phyloP scores from a whole-genome alignment of 192 early-diverging fungal genomes.

The Borealophlyctis nickersoniae region DNA sequence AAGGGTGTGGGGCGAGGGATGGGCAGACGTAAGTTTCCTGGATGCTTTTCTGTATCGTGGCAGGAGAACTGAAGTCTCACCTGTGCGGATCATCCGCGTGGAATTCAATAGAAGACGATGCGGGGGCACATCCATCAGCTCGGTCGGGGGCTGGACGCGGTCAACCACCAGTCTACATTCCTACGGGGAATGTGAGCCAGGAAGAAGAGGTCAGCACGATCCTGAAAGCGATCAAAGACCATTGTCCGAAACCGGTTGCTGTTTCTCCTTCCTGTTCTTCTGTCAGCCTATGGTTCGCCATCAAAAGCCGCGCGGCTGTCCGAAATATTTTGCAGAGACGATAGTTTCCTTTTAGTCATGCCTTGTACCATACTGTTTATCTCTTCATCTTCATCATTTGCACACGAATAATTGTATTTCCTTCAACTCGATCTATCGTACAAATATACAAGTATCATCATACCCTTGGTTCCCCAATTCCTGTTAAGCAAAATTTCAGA shows the following conservation, averaged over 20 bases:
- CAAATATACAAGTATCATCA: too few species aligned
- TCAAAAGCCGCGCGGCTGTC: background rate
- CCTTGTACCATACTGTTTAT: too few species aligned
- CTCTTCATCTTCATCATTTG: too few species aligned
- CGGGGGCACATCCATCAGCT: background rate
- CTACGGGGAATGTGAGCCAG: constrained; percentile 45
- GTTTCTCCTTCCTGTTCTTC: constrained; percentile 36
- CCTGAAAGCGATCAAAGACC: constrained; percentile 59
- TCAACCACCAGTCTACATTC: background rate
- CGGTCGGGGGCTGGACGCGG: background rate
- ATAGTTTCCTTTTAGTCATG: too few species aligned
- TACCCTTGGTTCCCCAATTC: too few species aligned
- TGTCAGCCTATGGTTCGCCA: constrained; percentile 10
- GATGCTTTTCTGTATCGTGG: background rate
- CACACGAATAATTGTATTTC: too few species aligned
- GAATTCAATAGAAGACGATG: background rate
- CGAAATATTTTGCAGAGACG: background rate
- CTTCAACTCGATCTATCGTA: too few species aligned
- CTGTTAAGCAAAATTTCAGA: too few species aligned
- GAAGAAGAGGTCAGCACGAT: constrained; percentile 74
- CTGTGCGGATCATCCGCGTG: background rate
- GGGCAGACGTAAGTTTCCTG: background rate
- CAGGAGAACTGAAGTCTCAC: background rate
- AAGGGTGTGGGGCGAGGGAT: constrained; percentile 6
- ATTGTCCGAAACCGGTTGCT: constrained; percentile 65